Base-by-base conservation (phyloP, 2,329 filamentous ascomycete species). In the Fusarium sp. region DNA sequence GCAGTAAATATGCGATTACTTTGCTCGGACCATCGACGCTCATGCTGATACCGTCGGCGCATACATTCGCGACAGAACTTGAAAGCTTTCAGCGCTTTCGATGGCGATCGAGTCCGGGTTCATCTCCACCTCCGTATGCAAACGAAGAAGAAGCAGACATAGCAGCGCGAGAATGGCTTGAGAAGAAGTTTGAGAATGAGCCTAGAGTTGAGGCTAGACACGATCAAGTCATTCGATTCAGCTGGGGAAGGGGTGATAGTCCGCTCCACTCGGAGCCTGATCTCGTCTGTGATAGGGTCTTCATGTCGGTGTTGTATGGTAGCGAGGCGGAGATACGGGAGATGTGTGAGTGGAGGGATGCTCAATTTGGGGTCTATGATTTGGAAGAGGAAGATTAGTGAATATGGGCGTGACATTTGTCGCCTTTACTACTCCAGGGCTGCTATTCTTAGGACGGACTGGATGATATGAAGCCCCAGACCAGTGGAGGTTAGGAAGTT, bases 261-360 rank as follows among this genome's bases (percentile, higher is more conserved):
- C 58, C 58, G 1, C 8, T 60, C 1, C 55, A 61, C 34, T 61
- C 58, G n/a, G 58, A 61, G 6, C 58, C 58, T 13, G 16, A 61
- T 24, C n/a, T 61, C 7, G 12, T 29, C 1, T 29, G 32, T 11
- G 55, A 60, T 10, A 49, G 58, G 42, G 10, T 60, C 2, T 61
- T 61, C 1, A 60, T 61, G 44, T 60, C 32, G 7, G 55, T 51
- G 2, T 1, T 61, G 22, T 61, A 44, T 60, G 58, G 55, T 2
- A 61, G 55, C n/a, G 58, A 61, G 1, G 1, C 14, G 7, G 55
- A 61, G 1, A 20, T 61, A 10, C 42, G 27, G 37, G 3, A 9
- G 0, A 60, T 61, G 58, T 29, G 27, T 18, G 20, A 49, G 6
- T 34, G 12, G 34, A 51, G 55, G 27, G 4, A 29, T 3, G n/a